Evolutionary conservation across 495 filamentous ascomycete species (phyloP), one percentile per base, ranked within the genome.

Genomic region (Parachaetomium inaequale): DNA sequence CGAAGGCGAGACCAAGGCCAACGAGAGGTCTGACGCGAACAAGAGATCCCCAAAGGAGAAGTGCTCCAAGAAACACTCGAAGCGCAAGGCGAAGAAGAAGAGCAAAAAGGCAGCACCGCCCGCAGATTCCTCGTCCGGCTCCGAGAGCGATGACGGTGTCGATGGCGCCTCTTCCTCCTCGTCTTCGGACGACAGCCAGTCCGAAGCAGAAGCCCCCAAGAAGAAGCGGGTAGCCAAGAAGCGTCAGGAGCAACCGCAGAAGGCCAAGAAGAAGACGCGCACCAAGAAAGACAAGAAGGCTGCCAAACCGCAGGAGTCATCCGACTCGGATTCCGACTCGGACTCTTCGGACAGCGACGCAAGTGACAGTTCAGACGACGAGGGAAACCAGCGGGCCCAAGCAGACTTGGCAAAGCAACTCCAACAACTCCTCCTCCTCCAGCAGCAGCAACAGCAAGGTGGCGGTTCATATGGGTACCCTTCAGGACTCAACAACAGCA

Each of bases 221-320:
- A 78, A 72, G 58, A 79, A 79, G 66, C 72, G 69, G 42, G 61
- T 66, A n/a, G 65, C 73, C 52, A 78, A 73, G 71, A 82, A 80
- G 70, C 72, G 68, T 3, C 75, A 71, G 29, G 70, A 74, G n/a
- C n/a, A n/a, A 15, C 26, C 47, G 15, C 68, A 68, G 32, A 77
- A 74, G 50, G 46, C 70, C 38, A 79, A 76, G 57, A 79, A 76
- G 68, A 79, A 77, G 59, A 57, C 69, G 49, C 66, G 70, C 3
- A 2, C 59, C 0, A 72, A 66, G 62, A 73, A 73, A 57, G 32
- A 45, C 7, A 68, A 65, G 49, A 68, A 71, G 66, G 34, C 25
- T 8, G 23, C 56, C 60, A 66, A 57, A 58, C 15, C 59, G 15
- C 38, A 50, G 34, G 40, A 55, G 0, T 43, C 51, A 5, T 70